Evolutionary conservation across 2,329 filamentous ascomycete genomes (phyloP).

Genomic region (Harringtonia lauricola): DNA sequence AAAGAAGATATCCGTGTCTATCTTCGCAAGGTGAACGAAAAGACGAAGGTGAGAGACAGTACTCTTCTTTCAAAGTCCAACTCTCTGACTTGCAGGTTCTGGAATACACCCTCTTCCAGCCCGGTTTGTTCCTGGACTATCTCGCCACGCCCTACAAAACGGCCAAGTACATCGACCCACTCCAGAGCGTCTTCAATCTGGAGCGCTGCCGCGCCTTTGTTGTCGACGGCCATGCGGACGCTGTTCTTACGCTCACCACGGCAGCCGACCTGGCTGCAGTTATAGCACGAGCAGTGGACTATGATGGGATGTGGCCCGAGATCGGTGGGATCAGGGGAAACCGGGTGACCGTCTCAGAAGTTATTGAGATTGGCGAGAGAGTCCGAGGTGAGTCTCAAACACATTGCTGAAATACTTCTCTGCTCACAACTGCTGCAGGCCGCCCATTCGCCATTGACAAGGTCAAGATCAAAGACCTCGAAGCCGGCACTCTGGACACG

Average conservation of each 20-base stretch:
- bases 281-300: conserved; percentile 29
- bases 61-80: background rate
- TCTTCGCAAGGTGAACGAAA: conserved; percentile 36
- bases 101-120: conserved; percentile 46
- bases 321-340: conserved; percentile 28
- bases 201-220: conserved; percentile 28
- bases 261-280: conserved; percentile 28
- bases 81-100: conserved; percentile 32
- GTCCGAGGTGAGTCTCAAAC: conserved; percentile 8
- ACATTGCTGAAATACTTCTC: too few species aligned
- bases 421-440: too few species aligned
- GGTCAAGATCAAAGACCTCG: conserved; percentile 34
- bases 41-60: conserved; percentile 23
- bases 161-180: conserved; percentile 27
- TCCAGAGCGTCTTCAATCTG: conserved; percentile 29
- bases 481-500: conserved; percentile 26
- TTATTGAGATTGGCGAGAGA: conserved; percentile 26
- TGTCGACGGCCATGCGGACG: conserved; percentile 28
- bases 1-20: conserved; percentile 39
- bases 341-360: conserved; percentile 21
- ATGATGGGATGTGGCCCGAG: conserved; percentile 30
- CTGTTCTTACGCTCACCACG: conserved; percentile 30
- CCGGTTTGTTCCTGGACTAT: conserved; percentile 43
- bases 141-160: conserved; percentile 38
- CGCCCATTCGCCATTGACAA: conserved; percentile 23